Base-by-base conservation (phyloP, 2,329 filamentous ascomycete species). In the Elsinoe necatrix region DNA sequence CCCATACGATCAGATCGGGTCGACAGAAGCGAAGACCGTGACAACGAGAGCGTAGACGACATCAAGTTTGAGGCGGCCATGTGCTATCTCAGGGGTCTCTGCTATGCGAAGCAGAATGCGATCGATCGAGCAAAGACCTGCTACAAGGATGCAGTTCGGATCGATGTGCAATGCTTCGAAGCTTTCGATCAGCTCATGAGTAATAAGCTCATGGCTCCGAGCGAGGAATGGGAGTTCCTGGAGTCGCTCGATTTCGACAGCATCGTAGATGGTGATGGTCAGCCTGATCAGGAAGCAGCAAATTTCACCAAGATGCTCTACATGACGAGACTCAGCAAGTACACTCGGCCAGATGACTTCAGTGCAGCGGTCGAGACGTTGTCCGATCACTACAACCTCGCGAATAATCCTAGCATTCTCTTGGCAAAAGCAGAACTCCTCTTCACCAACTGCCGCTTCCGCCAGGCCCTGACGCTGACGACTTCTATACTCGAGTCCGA, bases 171-270 rank as follows among this genome's bases (percentile, higher is more conserved):
- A 70, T 98, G 93, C 72, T 97, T 95, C 68, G 93, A 98, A 72
- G 93, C 93, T 0, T 97, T 98, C 67, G 91, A 96, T 65, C 91
- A 97, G 74, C 80, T 98, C 56, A 96, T 97, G 84, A 89, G 90
- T 73, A 98, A 98, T 73, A 88, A 88, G 18, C 79, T 98, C 60
- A 87, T 98, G 82, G 82, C 82, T 20, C 90, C 91, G 0, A 84
- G 88, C 34, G 91, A 96, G 71, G 91, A 96, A 68, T 89, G 92
- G 80, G 81, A 85, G 51, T 95, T 96, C 61, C 79, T 96, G 42
- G 86, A 93, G 63, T 89, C 87, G 54, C 79, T 96, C 20, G 84
- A 96, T 72, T 98, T 98, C 68, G 90, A 95, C 69, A 83, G 86
- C 18, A 85, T 97, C 61, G 77, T 78, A 5, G 80, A 85, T 1